Conservation (phyloP, 495 filamentous ascomycete genomes). For the Trichoderma gamsii region DNA sequence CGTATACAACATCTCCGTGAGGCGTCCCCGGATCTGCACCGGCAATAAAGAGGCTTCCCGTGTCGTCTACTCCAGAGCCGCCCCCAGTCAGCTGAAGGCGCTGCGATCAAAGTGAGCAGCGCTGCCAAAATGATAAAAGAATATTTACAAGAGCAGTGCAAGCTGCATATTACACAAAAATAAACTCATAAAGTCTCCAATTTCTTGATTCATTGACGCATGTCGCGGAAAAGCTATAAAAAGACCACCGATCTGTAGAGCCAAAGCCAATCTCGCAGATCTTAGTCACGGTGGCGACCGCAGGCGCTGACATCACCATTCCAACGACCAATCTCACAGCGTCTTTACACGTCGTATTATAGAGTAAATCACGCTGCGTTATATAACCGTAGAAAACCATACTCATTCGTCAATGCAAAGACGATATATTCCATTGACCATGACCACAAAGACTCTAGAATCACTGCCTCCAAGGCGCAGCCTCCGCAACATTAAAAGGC, state of each 20-base stretch:
- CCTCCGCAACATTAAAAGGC: conserved; percentile 2
- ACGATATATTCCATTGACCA: background rate
- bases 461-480: background rate
- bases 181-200: too few species aligned
- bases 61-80: conserved; percentile 49
- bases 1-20: conserved; percentile 49
- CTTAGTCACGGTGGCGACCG: conserved; percentile 2
- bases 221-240: too few species aligned
- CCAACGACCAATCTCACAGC: background rate
- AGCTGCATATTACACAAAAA: background rate
- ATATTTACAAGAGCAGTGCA: background rate
- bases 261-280: background rate
- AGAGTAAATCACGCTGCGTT: background rate
- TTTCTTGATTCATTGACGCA: too few species aligned
- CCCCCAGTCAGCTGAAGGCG: conserved; percentile 36
- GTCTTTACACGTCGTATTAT: background rate
- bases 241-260: too few species aligned
- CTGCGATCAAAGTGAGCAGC: conserved; percentile 31
- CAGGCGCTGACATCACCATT: conserved; percentile 9
- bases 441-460: background rate
- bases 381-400: background rate
- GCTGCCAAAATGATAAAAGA: too few species aligned
- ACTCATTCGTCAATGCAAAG: background rate
- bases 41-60: conserved; percentile 47
- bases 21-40: conserved; percentile 41